Percentiles rank a stretch among this genome's conserved stretches.
Evolutionary conservation across 1,284 basidiomycete species (phyloP).

Genomic region (Ceratobasidium sp.): DNA sequence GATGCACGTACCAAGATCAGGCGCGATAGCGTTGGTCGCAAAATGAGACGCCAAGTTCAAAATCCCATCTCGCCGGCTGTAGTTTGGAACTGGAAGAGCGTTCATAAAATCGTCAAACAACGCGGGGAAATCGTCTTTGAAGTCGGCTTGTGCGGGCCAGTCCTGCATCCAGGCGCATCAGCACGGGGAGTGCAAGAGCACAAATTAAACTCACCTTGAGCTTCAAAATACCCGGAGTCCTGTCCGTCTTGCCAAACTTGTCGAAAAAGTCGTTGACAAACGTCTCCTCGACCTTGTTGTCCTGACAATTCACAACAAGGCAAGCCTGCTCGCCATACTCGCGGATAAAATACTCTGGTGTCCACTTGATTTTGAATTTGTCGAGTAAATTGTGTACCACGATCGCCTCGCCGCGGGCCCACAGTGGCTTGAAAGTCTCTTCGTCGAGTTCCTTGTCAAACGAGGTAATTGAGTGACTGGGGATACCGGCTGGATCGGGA

Average conservation of each 20-base stretch:
- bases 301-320: slow-evolving; percentile 81
- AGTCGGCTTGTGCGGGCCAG: slow-evolving; percentile 89
- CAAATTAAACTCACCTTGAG: slow-evolving; percentile 65
- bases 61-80: slow-evolving; percentile 85
- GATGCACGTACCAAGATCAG: slow-evolving; percentile 75
- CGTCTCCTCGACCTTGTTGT: slow-evolving; percentile 64
- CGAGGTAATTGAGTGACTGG: slow-evolving; percentile 46
- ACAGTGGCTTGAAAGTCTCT: slow-evolving; percentile 68
- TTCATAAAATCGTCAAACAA: slow-evolving; percentile 87
- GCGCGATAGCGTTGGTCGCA: slow-evolving; percentile 79
- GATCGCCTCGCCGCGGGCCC: slow-evolving; percentile 75
- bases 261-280: slow-evolving; percentile 82
- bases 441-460: slow-evolving; percentile 66
- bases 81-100: slow-evolving; percentile 85
- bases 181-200: slow-evolving; percentile 5
- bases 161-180: slow-evolving; percentile 60
- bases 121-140: slow-evolving; percentile 81
- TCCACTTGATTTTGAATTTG: slow-evolving; percentile 76
- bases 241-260: slow-evolving; percentile 72
- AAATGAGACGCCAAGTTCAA: slow-evolving; percentile 89
- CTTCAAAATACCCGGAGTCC: slow-evolving; percentile 69
- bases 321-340: slow-evolving; percentile 72
- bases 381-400: slow-evolving; percentile 70
- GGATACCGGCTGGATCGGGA: slow-evolving; percentile 49
- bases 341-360: slow-evolving; percentile 77